These are phyloP conservation scores for Chenopodium album DNA, from an alignment of 148 eudicot genomes.

Conservation along the genomic window DNA sequence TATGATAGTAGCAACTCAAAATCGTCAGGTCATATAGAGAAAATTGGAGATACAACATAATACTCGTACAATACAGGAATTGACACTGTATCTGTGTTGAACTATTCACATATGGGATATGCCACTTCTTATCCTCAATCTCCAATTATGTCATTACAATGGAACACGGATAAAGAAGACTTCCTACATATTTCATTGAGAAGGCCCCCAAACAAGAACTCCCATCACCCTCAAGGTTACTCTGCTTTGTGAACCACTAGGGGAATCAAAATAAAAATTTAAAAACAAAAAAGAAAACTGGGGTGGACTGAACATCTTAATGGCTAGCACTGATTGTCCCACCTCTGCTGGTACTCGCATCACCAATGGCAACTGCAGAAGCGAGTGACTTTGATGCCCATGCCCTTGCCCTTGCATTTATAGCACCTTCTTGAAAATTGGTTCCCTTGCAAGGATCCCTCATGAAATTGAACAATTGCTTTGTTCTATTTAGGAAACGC, in stretches of 20 bases:
- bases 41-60: slow-evolving; percentile 24
- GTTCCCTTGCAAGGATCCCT: slow-evolving; percentile 72
- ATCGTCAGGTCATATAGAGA: background rate
- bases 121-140: slow-evolving; percentile 22
- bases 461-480: slow-evolving; percentile 49
- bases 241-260: slow-evolving; percentile 5
- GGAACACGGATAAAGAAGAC: slow-evolving; percentile 26
- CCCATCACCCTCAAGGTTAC: slow-evolving; percentile 9
- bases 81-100: slow-evolving; percentile 23
- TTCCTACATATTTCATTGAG: slow-evolving; percentile 20
- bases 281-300: background rate
- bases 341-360: slow-evolving; percentile 60
- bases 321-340: slow-evolving; percentile 34
- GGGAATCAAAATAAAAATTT: slow-evolving; percentile 1
- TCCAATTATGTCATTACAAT: slow-evolving; percentile 20
- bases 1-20: slow-evolving; percentile 11
- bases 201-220: slow-evolving; percentile 19
- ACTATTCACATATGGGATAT: slow-evolving; percentile 31
- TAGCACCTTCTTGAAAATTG: slow-evolving; percentile 84
- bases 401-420: slow-evolving; percentile 71
- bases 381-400: slow-evolving; percentile 96
- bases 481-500: slow-evolving; percentile 51
- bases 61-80: slow-evolving; percentile 10
- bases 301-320: slow-evolving; percentile 8
- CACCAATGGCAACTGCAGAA: slow-evolving; percentile 76